Evolutionary conservation across 2,329 filamentous ascomycete species (phyloP), one percentile per base, ranked within the genome.

Genomic region (Cladosporium phlei): DNA sequence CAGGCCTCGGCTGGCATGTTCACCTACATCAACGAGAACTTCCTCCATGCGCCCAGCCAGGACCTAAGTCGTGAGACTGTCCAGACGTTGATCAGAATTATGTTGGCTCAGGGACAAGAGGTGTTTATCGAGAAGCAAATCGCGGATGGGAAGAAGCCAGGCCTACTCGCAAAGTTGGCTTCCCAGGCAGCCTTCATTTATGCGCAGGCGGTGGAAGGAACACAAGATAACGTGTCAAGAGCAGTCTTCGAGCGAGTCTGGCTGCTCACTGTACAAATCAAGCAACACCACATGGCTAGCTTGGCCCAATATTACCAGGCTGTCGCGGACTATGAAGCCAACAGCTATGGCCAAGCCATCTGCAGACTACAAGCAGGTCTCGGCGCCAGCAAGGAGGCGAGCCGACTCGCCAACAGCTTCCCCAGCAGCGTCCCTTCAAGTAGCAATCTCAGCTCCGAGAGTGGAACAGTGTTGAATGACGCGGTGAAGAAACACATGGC

Each of bases 1-100:
- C 93, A 98, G 68, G 93, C 93, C 30, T 90, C 91, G 6, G 93
- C 93, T 8, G 93, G 93, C 71, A 98, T 98, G 93, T 98, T 97
- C 68, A 97, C 91, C 44, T 98, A 98, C 62, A 98, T 98, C 72
- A 98, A 98, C 69, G 93, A 98, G 70, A 98, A 98, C 71, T 98
- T 98, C 65, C 74, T 98, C 27, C 93, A 98, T 61, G 93, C 93
- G 1, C 93, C 94, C 1, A 96, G 90, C 7, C 90, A 88, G n/a
- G 93, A 98, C 62, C 71, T 98, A 38, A 97, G 90, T 65, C 76
- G 93, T 51, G 91, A 98, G 40, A 98, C 93, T 0, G 88, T 98
- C 60, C 96, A 96, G 71, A 89, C 88, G 0, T 69, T 98, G 55
- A 97, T 98, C 63, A 80, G 84, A 42, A 81, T 98, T 50, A 97